phyloP scores from a whole-genome alignment of 2,329 filamentous ascomycete species.

The Alternaria alternata region DNA sequence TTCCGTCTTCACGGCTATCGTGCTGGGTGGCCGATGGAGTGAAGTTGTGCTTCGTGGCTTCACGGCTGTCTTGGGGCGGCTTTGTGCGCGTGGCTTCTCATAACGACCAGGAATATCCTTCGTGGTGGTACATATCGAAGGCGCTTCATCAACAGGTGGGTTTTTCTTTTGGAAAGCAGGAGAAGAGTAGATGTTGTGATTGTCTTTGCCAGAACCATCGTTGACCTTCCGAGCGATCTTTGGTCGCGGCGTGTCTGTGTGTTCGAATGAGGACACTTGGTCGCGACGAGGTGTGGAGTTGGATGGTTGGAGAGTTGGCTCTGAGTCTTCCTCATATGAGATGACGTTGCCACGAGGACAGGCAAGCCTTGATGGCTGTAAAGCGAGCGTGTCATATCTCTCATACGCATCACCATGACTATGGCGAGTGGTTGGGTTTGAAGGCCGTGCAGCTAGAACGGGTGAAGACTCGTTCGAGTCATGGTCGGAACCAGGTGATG shows the following conservation, averaged over 20 bases:
- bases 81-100: neutral
- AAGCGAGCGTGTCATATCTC: accelerated
- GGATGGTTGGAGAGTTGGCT: neutral
- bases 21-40: neutral
- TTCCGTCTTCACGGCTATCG: neutral
- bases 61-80: neutral
- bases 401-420: too few species aligned
- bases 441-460: too few species aligned
- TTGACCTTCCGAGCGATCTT: neutral
- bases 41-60: neutral
- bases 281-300: neutral
- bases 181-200: neutral
- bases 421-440: too few species aligned
- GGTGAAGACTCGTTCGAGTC: too few species aligned
- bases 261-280: neutral
- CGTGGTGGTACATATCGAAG: neutral
- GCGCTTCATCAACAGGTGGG: neutral
- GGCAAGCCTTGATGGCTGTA: neutral
- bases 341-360: neutral
- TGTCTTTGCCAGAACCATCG: neutral
- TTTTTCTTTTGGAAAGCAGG: neutral
- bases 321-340: neutral
- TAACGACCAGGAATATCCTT: neutral
- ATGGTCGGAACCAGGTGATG: too few species aligned
- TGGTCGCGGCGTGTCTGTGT: neutral